Evolutionary conservation across 352 stramenopile genomes (phyloP), one percentile per base, ranked within the genome.

Genomic region (Pythium phragmiticola): DNA sequence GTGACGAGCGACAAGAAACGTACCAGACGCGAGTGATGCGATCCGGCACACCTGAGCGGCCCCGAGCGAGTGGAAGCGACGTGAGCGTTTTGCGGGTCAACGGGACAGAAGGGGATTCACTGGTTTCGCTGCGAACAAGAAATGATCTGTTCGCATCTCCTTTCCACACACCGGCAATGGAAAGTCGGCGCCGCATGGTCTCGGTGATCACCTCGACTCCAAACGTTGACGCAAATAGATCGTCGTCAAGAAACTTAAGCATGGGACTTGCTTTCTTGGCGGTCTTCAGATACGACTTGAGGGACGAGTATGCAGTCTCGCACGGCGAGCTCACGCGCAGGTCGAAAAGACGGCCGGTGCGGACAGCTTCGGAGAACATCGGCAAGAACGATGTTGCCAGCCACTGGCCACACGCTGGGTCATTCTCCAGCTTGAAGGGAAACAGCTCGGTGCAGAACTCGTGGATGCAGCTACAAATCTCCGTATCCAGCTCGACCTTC

Each of bases 191-290:
- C 2, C 84, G 78, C 82, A 92, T 90, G 46, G 66, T 75, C 59
- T 91, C 80, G 0, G 82, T 80, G 17, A 93, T 93, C 43, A 91
- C 88, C 53, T 93, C 84, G 49, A 93, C 86, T 2, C 84, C 84
- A 17, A 75, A 77, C 4, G 79, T 80, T 37, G 81, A 75, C 2
- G 62, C 77, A 41, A 91, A 93, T 33, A 87, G 60, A n/a, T 89
- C 80, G 37, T 93, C 84, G 57, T 91, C 81, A 7, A 93, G 65
- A 50, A 93, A 93, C 34, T 78, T 77, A 17, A 91, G 59, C 2
- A 71, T 74, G 4, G 82, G 72, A 49, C 88, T 82, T 23, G 63
- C 59, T 67, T 84, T 79, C 59, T 89, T 90, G 11, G 84, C 78
- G 1, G 65, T 80, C 46, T 79, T 86, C 30, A 95, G 73, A 54